Conservation (phyloP, 345 rosid genomes). For the Citrus reticulata region DNA sequence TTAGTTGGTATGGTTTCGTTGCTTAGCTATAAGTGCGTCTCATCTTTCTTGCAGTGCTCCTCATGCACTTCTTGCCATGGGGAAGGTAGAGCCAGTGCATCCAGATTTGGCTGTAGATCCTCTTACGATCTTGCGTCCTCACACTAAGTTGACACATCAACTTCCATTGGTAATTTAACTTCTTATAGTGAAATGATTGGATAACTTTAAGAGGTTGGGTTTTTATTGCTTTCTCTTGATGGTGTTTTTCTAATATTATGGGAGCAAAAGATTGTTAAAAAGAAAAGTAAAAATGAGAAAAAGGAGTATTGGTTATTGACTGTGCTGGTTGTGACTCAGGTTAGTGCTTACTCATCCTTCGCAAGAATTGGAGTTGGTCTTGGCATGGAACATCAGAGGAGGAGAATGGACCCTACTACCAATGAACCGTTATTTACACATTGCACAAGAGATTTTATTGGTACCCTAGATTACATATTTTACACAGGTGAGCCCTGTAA, state of each 20-base stretch:
- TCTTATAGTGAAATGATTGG: not conserved
- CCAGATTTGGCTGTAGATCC: slow-evolving; percentile 85
- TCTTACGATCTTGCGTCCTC: slow-evolving; percentile 79
- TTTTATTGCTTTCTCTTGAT: not conserved
- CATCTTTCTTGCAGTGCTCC: slow-evolving; percentile 66
- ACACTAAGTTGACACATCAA: slow-evolving; percentile 84
- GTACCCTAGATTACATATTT: slow-evolving; percentile 92
- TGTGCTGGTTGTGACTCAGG: slow-evolving; percentile 49
- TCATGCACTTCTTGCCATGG: slow-evolving; percentile 93
- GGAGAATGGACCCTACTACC: slow-evolving; percentile 80
- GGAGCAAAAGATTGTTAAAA: not conserved
- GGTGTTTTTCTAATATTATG: not conserved
- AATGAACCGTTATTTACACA: slow-evolving; percentile 96
- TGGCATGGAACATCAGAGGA: slow-evolving; percentile 67
- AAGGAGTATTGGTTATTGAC: not conserved
- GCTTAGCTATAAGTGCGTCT: slow-evolving; percentile 7
- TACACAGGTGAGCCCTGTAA: slow-evolving; percentile 62
- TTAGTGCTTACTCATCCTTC: slow-evolving; percentile 95
- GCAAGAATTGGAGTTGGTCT: slow-evolving; percentile 63
- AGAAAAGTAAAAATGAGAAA: not conserved
- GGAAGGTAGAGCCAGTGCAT: slow-evolving; percentile 80
- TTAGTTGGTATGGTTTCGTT: not conserved
- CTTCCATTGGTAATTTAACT: slow-evolving; percentile 69
- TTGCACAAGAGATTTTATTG: slow-evolving; percentile 91
- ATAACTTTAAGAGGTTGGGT: not conserved